Evolutionary conservation across 306 rosid species (phyloP).

Genomic region (Rosa chinensis): DNA sequence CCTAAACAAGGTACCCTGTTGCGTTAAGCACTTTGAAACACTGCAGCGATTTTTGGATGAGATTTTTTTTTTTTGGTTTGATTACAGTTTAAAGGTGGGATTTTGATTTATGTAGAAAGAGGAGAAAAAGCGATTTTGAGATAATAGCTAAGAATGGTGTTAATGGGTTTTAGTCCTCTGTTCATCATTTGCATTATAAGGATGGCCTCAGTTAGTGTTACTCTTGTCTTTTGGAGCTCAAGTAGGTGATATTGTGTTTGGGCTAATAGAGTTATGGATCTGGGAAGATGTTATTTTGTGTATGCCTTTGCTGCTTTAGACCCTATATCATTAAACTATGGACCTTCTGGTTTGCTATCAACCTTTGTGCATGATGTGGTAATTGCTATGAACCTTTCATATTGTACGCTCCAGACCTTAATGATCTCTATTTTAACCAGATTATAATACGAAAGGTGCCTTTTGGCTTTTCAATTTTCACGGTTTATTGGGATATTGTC

Average conservation of each 20-base stretch:
- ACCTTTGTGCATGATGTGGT: too few relatives aligned
- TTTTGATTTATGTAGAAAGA: too few relatives aligned
- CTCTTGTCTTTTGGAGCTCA: neutral
- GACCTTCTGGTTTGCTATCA: too few relatives aligned
- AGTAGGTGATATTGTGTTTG: neutral
- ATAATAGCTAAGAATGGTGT: neutral
- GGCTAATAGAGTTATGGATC: neutral
- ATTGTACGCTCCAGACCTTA: too few relatives aligned
- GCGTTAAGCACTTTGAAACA: neutral
- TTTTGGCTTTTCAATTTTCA: neutral
- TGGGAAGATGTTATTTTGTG: neutral
- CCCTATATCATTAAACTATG: neutral
- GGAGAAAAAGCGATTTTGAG: too few relatives aligned
- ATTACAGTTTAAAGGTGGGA: too few relatives aligned
- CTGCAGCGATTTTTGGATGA: too few relatives aligned
- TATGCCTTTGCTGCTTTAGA: neutral
- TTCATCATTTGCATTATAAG: too few relatives aligned
- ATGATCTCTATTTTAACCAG: too few relatives aligned
- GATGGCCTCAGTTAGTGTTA: neutral
- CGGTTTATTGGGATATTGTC: neutral
- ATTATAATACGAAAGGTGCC: neutral
- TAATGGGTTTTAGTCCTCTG: neutral
- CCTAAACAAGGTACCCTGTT: neutral
- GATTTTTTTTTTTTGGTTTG: too few relatives aligned
- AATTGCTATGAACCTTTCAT: too few relatives aligned